phyloP scores from a whole-genome alignment of 2,329 filamentous ascomycete species.

The Beauveria sp. region DNA sequence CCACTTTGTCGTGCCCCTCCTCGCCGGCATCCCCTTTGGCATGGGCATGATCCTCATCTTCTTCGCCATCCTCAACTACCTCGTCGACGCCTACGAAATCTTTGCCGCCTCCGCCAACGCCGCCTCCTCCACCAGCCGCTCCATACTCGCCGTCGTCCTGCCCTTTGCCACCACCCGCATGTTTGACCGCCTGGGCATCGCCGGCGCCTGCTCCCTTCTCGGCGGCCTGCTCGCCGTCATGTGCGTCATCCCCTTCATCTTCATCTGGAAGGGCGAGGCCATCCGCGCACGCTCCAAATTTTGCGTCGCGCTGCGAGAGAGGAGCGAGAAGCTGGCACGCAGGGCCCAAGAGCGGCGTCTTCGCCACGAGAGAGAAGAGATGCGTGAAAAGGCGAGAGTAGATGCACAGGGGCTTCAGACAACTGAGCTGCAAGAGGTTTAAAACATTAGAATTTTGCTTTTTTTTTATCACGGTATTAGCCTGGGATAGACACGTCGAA shows the following conservation, averaged over 20 bases:
- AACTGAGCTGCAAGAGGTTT: neutral
- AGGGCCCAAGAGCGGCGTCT: constrained; percentile 29
- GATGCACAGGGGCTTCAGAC: neutral
- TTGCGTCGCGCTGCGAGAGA: constrained; percentile 49
- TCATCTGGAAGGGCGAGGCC: constrained; percentile 45
- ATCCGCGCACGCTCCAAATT: constrained; percentile 53
- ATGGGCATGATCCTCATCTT: constrained; percentile 56
- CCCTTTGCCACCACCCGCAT: constrained; percentile 47
- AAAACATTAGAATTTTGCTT: neutral
- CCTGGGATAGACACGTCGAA: neutral
- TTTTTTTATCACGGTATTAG: neutral
- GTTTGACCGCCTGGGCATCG: constrained; percentile 39
- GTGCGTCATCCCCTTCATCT: constrained; percentile 43
- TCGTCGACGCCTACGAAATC: constrained; percentile 60
- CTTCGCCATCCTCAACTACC: constrained; percentile 56
- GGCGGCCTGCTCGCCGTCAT: constrained; percentile 43
- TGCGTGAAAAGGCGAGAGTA: constrained; percentile 16
- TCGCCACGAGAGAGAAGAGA: constrained; percentile 19
- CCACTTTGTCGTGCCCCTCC: constrained; percentile 47
- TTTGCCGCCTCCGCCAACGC: constrained; percentile 71
- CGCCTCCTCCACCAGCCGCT: constrained; percentile 78
- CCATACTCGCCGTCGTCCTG: constrained; percentile 78
- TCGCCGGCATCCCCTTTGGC: constrained; percentile 55
- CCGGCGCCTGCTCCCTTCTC: constrained; percentile 44
- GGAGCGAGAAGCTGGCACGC: constrained; percentile 38